Evolutionary conservation across 2,329 filamentous ascomycete genomes (phyloP).

Genomic region (Aureobasidium sp.): DNA sequence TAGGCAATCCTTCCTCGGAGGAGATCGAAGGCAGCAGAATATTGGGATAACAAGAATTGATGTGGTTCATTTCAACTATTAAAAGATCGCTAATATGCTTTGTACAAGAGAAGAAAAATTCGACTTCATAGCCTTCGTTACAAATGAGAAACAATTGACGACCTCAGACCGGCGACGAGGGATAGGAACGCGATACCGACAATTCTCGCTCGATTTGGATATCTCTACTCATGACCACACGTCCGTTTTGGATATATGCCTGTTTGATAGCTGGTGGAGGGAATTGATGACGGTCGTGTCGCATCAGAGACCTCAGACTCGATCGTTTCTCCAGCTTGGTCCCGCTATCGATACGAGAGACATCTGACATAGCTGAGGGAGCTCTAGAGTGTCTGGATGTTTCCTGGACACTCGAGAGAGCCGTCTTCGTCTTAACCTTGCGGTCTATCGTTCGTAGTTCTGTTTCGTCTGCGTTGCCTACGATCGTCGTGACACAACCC

Average conservation of each 20-base stretch:
- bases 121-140: constrained; percentile 7
- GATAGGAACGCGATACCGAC: constrained; percentile 17
- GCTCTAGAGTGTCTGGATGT: background rate
- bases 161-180: constrained; percentile 16
- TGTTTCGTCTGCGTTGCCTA: background rate
- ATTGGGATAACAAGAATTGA: background rate
- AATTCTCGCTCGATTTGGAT: background rate
- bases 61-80: background rate
- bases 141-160: background rate
- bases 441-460: background rate
- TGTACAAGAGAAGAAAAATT: background rate
- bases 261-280: background rate
- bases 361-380: background rate
- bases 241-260: background rate
- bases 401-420: background rate
- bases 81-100: background rate
- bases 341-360: background rate
- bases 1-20: background rate
- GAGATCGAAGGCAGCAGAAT: too few relatives aligned
- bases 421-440: background rate
- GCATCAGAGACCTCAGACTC: background rate
- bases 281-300: background rate
- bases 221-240: constrained; percentile 2
- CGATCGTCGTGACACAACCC: background rate
- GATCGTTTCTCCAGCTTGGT: background rate